Percentiles rank a stretch among this genome's conserved stretches.
Evolutionary conservation across 441 rosid genomes (phyloP).

Genomic region (Adansonia rubrostipa): DNA sequence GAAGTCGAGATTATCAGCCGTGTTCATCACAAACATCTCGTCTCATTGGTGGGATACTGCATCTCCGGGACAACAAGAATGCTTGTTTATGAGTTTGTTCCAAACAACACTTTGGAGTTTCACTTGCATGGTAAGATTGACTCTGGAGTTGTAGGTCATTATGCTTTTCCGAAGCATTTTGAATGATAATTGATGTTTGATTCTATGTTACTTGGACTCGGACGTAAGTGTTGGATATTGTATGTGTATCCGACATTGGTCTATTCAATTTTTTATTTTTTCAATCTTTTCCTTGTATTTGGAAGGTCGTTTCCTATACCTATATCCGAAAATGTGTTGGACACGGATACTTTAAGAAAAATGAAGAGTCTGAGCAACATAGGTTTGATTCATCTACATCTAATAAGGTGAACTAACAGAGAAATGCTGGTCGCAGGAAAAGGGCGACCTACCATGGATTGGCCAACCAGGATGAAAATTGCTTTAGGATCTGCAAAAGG

Average conservation of each 20-base stretch:
- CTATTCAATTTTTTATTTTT: too few relatives aligned
- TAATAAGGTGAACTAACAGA: slow-evolving; percentile 27
- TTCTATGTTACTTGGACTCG: too few relatives aligned
- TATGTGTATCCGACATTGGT: too few relatives aligned
- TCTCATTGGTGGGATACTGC: slow-evolving; percentile 92
- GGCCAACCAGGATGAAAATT: slow-evolving; percentile 76
- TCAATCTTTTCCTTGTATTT: too few relatives aligned
- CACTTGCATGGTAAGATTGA: slow-evolving; percentile 78
- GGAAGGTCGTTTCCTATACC: too few relatives aligned
- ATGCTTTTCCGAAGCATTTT: neutral
- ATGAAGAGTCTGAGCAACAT: neutral
- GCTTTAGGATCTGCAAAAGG: slow-evolving; percentile 98
- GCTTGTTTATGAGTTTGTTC: slow-evolving; percentile 96
- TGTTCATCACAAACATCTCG: slow-evolving; percentile 95
- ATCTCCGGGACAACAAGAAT: slow-evolving; percentile 70
- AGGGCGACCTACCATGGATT: slow-evolving; percentile 86
- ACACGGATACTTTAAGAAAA: too few relatives aligned
- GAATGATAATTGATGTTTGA: neutral
- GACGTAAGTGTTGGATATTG: too few relatives aligned
- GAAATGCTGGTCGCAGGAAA: slow-evolving; percentile 53
- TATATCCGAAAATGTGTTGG: too few relatives aligned
- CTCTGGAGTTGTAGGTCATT: neutral
- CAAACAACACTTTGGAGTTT: slow-evolving; percentile 86
- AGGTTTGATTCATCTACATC: slow-evolving; percentile 1
- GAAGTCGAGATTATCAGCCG: slow-evolving; percentile 97